Evolutionary conservation across 768 basidiomycete genomes (phyloP).

Genomic region (Trametes coccinea): DNA sequence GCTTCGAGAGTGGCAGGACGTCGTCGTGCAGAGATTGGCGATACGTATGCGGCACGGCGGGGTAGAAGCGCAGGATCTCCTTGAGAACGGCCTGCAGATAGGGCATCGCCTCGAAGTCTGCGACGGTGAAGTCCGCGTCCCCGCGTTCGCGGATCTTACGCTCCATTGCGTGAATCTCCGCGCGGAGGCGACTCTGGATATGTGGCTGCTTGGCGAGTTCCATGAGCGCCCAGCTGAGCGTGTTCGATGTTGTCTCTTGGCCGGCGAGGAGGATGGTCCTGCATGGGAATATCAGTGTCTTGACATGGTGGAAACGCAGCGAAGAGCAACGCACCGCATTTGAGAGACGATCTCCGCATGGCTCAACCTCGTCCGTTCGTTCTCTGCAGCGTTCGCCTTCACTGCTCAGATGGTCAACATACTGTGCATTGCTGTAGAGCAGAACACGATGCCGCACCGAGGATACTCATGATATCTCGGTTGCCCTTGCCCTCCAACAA

Average conservation of each 20-base stretch:
- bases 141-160: slow-evolving; percentile 38
- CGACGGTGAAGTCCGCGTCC: slow-evolving; percentile 43
- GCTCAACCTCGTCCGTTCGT: slow-evolving; percentile 40
- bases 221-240: slow-evolving; percentile 60
- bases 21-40: slow-evolving; percentile 55
- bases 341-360: slow-evolving; percentile 33
- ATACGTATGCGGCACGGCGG: slow-evolving; percentile 53
- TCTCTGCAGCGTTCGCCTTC: slow-evolving; percentile 54
- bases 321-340: slow-evolving; percentile 25
- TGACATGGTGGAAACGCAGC: not conserved
- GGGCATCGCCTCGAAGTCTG: slow-evolving; percentile 53
- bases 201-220: slow-evolving; percentile 60
- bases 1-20: slow-evolving; percentile 57
- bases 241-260: slow-evolving; percentile 62
- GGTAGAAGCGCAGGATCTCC: slow-evolving; percentile 57
- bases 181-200: slow-evolving; percentile 60
- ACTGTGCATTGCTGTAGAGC: slow-evolving; percentile 24
- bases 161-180: slow-evolving; percentile 49
- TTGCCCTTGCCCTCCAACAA: slow-evolving; percentile 49
- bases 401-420: slow-evolving; percentile 36
- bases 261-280: slow-evolving; percentile 35
- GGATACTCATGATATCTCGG: slow-evolving; percentile 57
- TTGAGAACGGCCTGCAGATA: slow-evolving; percentile 51
- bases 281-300: not conserved
- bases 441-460: slow-evolving; percentile 40